A percentile compares a stretch with the other conserved stretches of the same genome.
Evolutionary conservation across 2,329 filamentous ascomycete species (phyloP).

Genomic region (Botrytis cinerea): DNA sequence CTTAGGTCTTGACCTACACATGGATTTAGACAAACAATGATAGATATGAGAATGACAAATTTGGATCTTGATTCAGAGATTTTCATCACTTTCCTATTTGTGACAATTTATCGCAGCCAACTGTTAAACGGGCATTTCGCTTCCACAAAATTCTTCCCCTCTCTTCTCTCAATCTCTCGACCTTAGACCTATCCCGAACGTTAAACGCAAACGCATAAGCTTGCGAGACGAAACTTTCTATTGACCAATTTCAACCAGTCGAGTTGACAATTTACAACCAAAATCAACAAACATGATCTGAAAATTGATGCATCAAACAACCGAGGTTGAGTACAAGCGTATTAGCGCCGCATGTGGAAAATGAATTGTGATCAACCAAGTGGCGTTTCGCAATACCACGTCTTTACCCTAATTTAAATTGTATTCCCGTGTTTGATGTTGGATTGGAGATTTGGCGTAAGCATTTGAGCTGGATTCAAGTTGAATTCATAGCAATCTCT

Average conservation of each 20-base stretch:
- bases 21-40: slow-evolving; percentile 12
- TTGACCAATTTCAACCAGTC: not conserved
- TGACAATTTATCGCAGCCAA: not conserved
- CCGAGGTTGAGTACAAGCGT: slow-evolving; percentile 3
- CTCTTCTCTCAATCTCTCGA: not conserved
- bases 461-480: not conserved
- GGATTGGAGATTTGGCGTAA: not conserved
- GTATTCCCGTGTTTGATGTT: not conserved
- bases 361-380: not conserved
- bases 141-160: not conserved
- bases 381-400: not conserved
- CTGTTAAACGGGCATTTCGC: not conserved
- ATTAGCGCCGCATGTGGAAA: not conserved
- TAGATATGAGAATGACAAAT: slow-evolving; percentile 2
- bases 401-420: not conserved
- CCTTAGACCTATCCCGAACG: not conserved
- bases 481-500: not conserved
- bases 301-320: not conserved
- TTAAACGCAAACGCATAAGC: not conserved
- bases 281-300: not conserved
- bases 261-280: not conserved
- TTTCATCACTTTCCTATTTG: not conserved
- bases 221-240: not conserved
- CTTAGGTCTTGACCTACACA: not conserved
- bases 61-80: not conserved